phyloP scores from a whole-genome alignment of 2,329 filamentous ascomycete genomes.

The Botrytis cinerea region DNA sequence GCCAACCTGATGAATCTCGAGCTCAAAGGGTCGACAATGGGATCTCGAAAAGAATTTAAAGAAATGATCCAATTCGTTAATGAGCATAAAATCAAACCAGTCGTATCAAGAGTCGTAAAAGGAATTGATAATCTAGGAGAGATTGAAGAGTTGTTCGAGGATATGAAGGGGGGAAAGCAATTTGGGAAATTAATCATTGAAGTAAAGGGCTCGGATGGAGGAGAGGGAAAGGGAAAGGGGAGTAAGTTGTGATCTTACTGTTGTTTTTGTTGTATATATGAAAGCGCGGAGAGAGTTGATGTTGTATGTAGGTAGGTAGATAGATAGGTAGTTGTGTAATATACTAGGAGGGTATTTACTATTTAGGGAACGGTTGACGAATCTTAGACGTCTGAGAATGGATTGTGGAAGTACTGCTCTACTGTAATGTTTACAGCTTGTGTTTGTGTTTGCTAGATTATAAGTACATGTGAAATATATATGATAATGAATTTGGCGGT shows the following conservation, averaged over 20 bases:
- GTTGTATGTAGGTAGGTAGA: background rate
- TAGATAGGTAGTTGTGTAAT: background rate
- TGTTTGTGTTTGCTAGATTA: background rate
- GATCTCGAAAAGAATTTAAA: constrained; percentile 82
- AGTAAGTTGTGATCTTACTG: constrained; percentile 11
- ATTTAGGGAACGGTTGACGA: background rate
- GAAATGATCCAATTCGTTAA: constrained; percentile 86
- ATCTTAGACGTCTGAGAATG: background rate
- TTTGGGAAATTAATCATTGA: constrained; percentile 92
- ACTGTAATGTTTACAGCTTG: background rate
- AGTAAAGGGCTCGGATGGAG: constrained; percentile 47
- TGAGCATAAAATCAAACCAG: constrained; percentile 69
- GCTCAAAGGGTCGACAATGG: constrained; percentile 85
- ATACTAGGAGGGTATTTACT: background rate
- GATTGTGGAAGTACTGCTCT: background rate
- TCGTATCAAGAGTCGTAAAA: constrained; percentile 73
- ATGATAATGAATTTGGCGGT: background rate
- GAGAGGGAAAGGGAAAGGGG: background rate
- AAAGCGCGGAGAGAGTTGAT: background rate
- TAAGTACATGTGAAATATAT: background rate
- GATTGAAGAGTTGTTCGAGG: constrained; percentile 81
- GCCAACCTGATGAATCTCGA: constrained; percentile 88
- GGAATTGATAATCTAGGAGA: constrained; percentile 74
- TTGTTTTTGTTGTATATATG: background rate
- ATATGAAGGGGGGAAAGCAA: constrained; percentile 82